These are phyloP conservation scores for Trematosphaeria pertusa DNA, from an alignment of 2,329 filamentous ascomycete species.

Conservation along the genomic window DNA sequence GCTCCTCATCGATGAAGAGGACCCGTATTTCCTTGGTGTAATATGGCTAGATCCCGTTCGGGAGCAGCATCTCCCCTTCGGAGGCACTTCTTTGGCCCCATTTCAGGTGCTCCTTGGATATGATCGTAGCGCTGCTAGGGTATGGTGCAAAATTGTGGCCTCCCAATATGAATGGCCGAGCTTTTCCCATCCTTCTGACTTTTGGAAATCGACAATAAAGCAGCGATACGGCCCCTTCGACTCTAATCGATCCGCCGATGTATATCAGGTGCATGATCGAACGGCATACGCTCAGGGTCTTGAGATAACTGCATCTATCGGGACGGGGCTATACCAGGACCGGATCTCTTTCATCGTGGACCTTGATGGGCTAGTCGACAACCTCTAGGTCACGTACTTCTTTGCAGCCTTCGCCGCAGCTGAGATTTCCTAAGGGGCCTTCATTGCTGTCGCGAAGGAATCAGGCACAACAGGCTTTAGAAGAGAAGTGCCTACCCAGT, in stretches of 20 bases:
- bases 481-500: too few species aligned
- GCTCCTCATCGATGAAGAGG: not conserved
- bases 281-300: too few species aligned
- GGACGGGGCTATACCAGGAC: not conserved
- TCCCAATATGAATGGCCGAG: not conserved
- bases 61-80: too few species aligned
- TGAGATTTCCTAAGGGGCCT: too few species aligned
- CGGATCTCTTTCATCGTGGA: slow-evolving; percentile 1
- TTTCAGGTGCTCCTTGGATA: not conserved
- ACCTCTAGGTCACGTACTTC: not conserved
- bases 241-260: not conserved
- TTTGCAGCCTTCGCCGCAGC: not conserved
- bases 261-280: not conserved
- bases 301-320: too few species aligned
- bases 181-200: not conserved
- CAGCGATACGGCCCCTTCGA: not conserved
- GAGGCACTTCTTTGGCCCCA: not conserved
- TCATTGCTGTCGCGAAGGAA: not conserved
- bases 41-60: not conserved
- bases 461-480: too few species aligned
- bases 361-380: not conserved
- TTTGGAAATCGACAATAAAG: not conserved
- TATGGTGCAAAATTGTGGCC: not conserved
- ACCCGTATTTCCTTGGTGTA: not conserved
- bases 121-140: not conserved